A percentile compares a stretch with the other conserved stretches of the same genome.
Evolutionary conservation across 208 protist genomes (phyloP).

Genomic region (Wallacemonas collosoma): DNA sequence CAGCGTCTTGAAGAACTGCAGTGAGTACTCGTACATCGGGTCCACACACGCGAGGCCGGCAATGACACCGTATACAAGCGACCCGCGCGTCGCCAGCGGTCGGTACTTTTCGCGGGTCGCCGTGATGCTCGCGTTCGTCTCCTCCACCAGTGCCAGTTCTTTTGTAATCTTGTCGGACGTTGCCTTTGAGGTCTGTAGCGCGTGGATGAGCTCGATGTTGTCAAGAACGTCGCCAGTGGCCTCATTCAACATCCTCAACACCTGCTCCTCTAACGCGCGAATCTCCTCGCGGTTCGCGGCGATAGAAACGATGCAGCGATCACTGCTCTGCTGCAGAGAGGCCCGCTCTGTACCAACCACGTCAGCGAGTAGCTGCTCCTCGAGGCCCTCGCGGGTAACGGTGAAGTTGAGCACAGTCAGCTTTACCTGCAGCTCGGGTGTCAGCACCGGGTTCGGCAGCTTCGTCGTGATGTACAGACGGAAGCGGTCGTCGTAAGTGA

Average conservation of each 20-base stretch:
- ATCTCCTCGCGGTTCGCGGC: constrained; percentile 93
- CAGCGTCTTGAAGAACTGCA: constrained; percentile 92
- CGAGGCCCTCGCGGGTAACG: constrained; percentile 88
- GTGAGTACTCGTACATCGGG: constrained; percentile 94
- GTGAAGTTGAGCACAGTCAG: constrained; percentile 94
- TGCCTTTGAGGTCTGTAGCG: constrained; percentile 90
- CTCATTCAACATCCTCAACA: constrained; percentile 91
- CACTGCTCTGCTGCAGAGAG: constrained; percentile 82
- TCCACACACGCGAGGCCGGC: constrained; percentile 89
- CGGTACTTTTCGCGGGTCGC: constrained; percentile 91
- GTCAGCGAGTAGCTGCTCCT: constrained; percentile 93
- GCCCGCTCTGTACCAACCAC: constrained; percentile 88
- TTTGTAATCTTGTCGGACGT: constrained; percentile 90
- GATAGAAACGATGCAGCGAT: constrained; percentile 93
- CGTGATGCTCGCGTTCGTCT: constrained; percentile 94
- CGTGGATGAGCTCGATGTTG: constrained; percentile 94
- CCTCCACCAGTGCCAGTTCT: constrained; percentile 89
- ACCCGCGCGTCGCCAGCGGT: constrained; percentile 91
- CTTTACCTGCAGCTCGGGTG: constrained; percentile 95
- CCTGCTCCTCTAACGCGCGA: constrained; percentile 91
- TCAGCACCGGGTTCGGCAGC: constrained; percentile 93
- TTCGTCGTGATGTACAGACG: constrained; percentile 96
- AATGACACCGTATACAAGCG: constrained; percentile 95
- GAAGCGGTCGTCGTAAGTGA: constrained; percentile 94
- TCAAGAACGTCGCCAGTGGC: constrained; percentile 95